phyloP scores from a whole-genome alignment of 768 basidiomycete species.

The Psilocybe cubensis region DNA sequence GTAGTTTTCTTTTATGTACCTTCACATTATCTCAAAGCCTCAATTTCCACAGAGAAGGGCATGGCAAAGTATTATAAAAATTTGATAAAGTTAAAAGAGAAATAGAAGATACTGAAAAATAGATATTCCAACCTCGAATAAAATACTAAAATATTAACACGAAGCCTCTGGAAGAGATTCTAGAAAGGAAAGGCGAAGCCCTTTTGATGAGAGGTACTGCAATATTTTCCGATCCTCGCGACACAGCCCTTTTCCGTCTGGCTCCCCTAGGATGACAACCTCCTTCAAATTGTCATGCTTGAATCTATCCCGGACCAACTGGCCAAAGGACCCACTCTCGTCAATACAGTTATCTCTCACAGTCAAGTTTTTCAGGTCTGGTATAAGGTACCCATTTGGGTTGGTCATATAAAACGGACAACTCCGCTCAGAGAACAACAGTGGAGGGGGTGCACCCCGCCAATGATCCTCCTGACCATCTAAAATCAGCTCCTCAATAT shows the following conservation, averaged over 20 bases:
- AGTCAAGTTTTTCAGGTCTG: background rate
- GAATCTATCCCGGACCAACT: conserved; percentile 5
- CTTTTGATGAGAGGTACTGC: background rate
- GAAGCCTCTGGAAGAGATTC: background rate
- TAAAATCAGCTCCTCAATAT: conserved; percentile 1
- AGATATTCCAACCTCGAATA: background rate
- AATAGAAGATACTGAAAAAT: background rate
- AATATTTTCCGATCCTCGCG: background rate
- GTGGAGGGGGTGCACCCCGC: background rate
- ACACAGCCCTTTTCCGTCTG: background rate
- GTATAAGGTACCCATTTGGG: background rate
- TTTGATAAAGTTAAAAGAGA: no score
- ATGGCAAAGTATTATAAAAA: no score
- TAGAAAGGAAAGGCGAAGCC: background rate
- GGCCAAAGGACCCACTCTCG: background rate
- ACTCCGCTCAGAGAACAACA: background rate
- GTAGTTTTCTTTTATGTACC: no score
- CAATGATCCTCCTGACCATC: conserved; percentile 2
- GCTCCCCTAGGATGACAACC: background rate
- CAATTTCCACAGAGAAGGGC: background rate
- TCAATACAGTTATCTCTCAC: conserved; percentile 4
- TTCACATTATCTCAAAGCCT: background rate
- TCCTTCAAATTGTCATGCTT: background rate
- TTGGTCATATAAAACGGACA: background rate
- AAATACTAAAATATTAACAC: no score